Percentiles rank a stretch among this genome's conserved stretches.
Conservation (phyloP, 208 protist genomes). For the Acanthamoeba comandoni region DNA sequence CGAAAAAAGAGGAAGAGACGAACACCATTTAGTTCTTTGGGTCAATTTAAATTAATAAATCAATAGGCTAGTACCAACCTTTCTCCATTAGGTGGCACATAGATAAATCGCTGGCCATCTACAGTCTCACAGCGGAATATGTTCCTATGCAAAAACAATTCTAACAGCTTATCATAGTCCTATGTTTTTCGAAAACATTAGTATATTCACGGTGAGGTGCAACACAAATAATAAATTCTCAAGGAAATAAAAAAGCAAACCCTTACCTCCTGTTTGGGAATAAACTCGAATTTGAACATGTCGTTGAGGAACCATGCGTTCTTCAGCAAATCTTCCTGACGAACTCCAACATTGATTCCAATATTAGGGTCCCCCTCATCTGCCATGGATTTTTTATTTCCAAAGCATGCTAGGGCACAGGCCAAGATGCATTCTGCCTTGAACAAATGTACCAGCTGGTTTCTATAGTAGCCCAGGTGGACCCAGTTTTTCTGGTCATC, state of each 20-base stretch:
- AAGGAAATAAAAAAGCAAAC: not conserved
- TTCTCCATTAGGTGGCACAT: not conserved
- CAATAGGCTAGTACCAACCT: not conserved
- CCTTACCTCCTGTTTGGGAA: conserved; percentile 42
- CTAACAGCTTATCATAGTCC: not conserved
- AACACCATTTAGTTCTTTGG: not conserved
- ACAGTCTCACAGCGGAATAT: no score
- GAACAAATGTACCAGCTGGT: conserved; percentile 76
- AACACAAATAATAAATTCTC: conserved; percentile 43
- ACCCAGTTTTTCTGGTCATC: conserved; percentile 48
- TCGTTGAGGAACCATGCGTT: conserved; percentile 15
- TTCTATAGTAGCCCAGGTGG: conserved; percentile 73
- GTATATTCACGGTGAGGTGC: conserved; percentile 35
- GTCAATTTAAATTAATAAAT: not conserved
- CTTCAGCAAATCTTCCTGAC: conserved; percentile 2
- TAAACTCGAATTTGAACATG: conserved; percentile 72
- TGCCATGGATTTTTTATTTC: conserved; percentile 12
- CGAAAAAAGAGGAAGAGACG: not conserved
- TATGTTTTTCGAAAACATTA: not conserved
- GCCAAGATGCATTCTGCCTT: conserved; percentile 70
- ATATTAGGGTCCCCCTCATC: no score
- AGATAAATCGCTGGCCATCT: not conserved
- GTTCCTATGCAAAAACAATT: no score
- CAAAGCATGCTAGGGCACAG: conserved; percentile 41
- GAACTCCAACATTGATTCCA: no score